A percentile compares a stretch with the other conserved stretches of the same genome.
Conservation (phyloP, 1,284 basidiomycete species). For the Malassezia dermatis region DNA sequence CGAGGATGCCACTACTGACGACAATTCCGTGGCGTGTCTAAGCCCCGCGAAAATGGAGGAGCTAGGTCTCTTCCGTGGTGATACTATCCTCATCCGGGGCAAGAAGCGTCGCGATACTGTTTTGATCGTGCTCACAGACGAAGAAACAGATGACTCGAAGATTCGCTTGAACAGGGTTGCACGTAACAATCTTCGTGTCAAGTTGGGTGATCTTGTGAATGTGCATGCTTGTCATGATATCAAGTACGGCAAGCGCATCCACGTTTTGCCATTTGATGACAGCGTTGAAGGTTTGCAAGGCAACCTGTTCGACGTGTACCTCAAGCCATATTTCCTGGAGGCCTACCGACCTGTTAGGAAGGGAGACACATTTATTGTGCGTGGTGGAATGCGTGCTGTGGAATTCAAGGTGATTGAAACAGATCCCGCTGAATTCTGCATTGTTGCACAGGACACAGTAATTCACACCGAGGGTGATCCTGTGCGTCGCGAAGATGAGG, state of each 20-base stretch:
- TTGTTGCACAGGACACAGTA: constrained; percentile 91
- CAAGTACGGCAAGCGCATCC: constrained; percentile 97
- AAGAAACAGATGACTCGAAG: constrained; percentile 92
- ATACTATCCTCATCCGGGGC: constrained; percentile 57
- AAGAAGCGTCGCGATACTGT: constrained; percentile 87
- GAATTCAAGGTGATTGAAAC: constrained; percentile 94
- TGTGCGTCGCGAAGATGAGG: constrained; percentile 96
- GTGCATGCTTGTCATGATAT: constrained; percentile 94
- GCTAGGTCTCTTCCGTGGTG: constrained; percentile 84
- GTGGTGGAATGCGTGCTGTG: constrained; percentile 63
- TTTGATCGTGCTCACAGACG: constrained; percentile 84
- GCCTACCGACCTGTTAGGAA: constrained; percentile 87
- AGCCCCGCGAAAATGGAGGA: constrained; percentile 94
- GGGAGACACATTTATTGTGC: constrained; percentile 96
- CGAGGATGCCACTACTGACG: constrained; percentile 48
- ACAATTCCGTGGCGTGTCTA: constrained; percentile 69
- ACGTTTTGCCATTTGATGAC: constrained; percentile 94
- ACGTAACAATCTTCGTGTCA: constrained; percentile 92
- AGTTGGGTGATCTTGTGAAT: constrained; percentile 88
- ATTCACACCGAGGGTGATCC: constrained; percentile 97
- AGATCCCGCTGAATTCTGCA: constrained; percentile 89
- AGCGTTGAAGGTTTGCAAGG: constrained; percentile 92
- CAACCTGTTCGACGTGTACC: constrained; percentile 96
- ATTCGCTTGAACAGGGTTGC: constrained; percentile 98
- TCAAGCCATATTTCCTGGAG: constrained; percentile 99